Evolutionary conservation across 1,139 yeast species (phyloP).

Genomic region (Arxiozyma bovina): DNA sequence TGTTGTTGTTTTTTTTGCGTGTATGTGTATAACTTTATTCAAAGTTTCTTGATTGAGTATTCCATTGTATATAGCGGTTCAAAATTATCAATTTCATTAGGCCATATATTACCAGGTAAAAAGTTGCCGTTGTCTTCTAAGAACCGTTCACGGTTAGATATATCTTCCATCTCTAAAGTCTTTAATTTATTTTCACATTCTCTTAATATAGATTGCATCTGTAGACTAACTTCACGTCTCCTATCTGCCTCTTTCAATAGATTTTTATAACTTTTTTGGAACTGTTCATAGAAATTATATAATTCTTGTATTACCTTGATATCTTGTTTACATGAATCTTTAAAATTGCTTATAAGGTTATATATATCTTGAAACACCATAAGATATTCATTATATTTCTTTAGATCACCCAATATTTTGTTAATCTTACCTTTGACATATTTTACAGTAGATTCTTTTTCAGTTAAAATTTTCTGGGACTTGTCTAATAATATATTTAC

Average conservation of each 20-base stretch:
- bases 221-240: conserved; percentile 35
- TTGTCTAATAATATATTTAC: neutral
- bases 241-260: conserved; percentile 45
- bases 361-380: conserved; percentile 23
- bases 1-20: too few relatives aligned
- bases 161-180: conserved; percentile 36
- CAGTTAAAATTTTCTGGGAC: neutral
- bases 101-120: conserved; percentile 47
- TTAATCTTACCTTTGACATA: conserved; percentile 21
- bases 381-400: conserved; percentile 22
- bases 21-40: neutral
- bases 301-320: conserved; percentile 31
- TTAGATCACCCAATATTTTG: conserved; percentile 24
- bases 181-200: conserved; percentile 36
- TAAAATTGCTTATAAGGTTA: conserved; percentile 17
- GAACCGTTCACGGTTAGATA: conserved; percentile 35
- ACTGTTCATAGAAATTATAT: conserved; percentile 41
- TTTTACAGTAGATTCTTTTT: too few relatives aligned
- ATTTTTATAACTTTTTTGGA: conserved; percentile 41
- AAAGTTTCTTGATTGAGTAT: conserved; percentile 9
- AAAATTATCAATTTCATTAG: conserved; percentile 33
- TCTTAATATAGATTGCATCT: conserved; percentile 35
- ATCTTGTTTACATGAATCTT: conserved; percentile 24
- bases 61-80: conserved; percentile 24
- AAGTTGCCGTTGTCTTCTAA: conserved; percentile 40